Evolutionary conservation across 176 grass and related monocot species (phyloP).

Genomic region (Carex parvula): DNA sequence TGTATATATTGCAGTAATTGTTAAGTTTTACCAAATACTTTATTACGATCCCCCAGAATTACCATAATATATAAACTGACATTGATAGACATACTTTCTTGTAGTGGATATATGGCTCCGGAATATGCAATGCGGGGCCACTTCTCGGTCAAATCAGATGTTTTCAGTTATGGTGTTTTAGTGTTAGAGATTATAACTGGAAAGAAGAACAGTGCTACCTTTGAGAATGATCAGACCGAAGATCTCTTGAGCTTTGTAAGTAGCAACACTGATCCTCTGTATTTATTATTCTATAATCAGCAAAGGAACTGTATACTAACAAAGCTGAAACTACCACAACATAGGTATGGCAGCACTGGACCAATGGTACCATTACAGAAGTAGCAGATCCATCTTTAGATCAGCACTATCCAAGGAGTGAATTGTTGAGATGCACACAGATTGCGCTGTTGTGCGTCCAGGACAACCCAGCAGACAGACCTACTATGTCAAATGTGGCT

Average conservation of each 20-base stretch:
- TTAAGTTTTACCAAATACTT: background rate
- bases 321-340: background rate
- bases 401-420: conserved; percentile 2
- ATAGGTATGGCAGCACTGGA: conserved; percentile 33
- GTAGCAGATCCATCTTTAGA: conserved; percentile 28
- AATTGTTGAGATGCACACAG: conserved; percentile 33
- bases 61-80: background rate
- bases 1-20: background rate
- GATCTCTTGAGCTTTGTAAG: conserved; percentile 37
- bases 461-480: conserved; percentile 25
- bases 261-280: background rate
- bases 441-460: conserved; percentile 35
- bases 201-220: conserved; percentile 25
- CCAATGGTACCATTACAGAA: background rate
- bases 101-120: conserved; percentile 38
- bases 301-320: background rate
- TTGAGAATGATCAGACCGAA: conserved; percentile 3
- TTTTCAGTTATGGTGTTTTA: conserved; percentile 31
- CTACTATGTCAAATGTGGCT: conserved; percentile 26
- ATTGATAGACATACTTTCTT: background rate
- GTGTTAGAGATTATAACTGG: conserved; percentile 30
- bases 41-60: background rate
- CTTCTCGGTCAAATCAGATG: conserved; percentile 33
- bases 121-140: conserved; percentile 27
- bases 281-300: background rate